Evolutionary conservation across 1,284 basidiomycete species (phyloP), one percentile per base, ranked within the genome.

Genomic region (Ceratobasidium sp.): DNA sequence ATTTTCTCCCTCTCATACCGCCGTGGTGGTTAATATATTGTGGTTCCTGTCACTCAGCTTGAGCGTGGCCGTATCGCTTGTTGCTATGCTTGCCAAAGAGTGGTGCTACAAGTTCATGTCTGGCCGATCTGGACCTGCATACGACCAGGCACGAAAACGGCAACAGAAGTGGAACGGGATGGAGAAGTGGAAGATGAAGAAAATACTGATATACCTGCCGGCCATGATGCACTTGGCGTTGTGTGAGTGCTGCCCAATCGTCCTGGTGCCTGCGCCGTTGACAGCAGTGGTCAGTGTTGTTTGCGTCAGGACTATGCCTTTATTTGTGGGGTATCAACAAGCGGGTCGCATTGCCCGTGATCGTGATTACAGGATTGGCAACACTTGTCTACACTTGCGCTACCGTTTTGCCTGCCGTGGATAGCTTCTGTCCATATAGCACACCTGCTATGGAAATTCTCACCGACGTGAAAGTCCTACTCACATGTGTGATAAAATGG

Each of bases 101-200:
- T 69, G 65, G 65, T 69, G 72, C 61, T 41, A 56, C 49, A 51
- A 24, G 27, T 63, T 74, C 37, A 37, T 74, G 39, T 24, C 51
- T 64, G 29, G 72, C 19, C 59, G 51, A 0, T 39, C n/a, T 34
- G 63, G 59, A 11, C 41, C 27, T 6, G 1, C 37, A 24, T 53
- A 53, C 34, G 53, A 58, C 1, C 65, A 69, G 19, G 41, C 24
- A 9, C 53, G 41, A 53, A 6, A 11, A 29, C 65, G 72, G 5
- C 72, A 74, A 9, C 41, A 5, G 19, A 37, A 37, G 22, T 64
- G 51, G 41, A 46, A 56, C 13, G 61, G 59, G 27, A 53, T 74
- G 13, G 39, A 54, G 29, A 43, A 3, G 19, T 74, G 61, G 61
- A 53, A 54, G 43, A 56, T 74, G 59, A 24, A 37, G n/a, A 39